These are phyloP conservation scores for Hypomyces perniciosus DNA, from an alignment of 2,329 filamentous ascomycete species.

Conservation along the genomic window DNA sequence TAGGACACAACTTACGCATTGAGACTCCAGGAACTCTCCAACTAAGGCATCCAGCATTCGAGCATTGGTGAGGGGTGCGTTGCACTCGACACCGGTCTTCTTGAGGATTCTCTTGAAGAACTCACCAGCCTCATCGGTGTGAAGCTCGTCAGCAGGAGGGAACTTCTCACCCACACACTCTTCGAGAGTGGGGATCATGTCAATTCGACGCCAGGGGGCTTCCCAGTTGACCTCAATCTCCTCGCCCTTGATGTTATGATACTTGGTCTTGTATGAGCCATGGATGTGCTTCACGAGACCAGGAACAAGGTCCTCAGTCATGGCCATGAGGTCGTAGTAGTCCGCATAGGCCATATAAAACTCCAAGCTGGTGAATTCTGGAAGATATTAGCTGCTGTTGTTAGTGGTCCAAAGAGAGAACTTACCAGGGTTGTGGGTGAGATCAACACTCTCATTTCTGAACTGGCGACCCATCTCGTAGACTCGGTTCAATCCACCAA, in stretches of 20 bases:
- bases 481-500: constrained; percentile 88
- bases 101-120: constrained; percentile 80
- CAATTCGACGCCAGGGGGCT: constrained; percentile 83
- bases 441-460: constrained; percentile 70
- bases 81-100: constrained; percentile 87
- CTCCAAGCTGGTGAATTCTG: constrained; percentile 95
- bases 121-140: constrained; percentile 81
- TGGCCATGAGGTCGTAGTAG: constrained; percentile 72
- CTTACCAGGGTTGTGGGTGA: constrained; percentile 72
- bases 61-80: constrained; percentile 84
- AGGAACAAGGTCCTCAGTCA: constrained; percentile 90
- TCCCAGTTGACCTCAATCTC: constrained; percentile 93
- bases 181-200: constrained; percentile 87
- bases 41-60: constrained; percentile 95
- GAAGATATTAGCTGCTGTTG: constrained; percentile 4
- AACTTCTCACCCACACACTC: constrained; percentile 89
- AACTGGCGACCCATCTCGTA: constrained; percentile 96
- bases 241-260: constrained; percentile 81
- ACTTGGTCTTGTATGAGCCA: constrained; percentile 77
- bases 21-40: constrained; percentile 92
- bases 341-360: constrained; percentile 95
- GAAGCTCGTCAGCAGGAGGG: constrained; percentile 79
- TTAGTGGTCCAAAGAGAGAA: not conserved
- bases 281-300: constrained; percentile 83
- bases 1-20: constrained; percentile 46